Base-by-base conservation (phyloP, 345 rosid species). In the Reutealis trisperma region DNA sequence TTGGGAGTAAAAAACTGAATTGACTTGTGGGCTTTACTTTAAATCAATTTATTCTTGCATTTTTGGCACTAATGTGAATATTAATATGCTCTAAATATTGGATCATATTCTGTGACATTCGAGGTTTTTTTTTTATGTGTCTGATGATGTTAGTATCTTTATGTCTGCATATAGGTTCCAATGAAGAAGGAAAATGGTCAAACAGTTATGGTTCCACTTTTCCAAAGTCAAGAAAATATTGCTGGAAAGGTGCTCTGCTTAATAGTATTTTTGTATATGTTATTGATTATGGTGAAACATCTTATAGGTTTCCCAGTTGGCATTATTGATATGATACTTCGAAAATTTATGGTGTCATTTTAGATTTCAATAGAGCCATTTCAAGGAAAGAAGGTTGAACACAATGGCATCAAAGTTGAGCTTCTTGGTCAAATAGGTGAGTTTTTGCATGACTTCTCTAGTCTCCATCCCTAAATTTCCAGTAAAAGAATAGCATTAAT, bases 361-460 rank as follows among this genome's bases (percentile, higher is more conserved):
- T 71, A 82, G 85, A 80, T 82, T 52, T 77, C 72, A 42, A 74
- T 94, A 82, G 98, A 93, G 73, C 97, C 97, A 77, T 51, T 83
- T 79, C 95, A 84, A 79, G 98, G 98, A 87, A 91, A 94, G 79
- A 94, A 93, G 78, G 87, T 93, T 74, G 98, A 94, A 72, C 98
- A 93, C 77, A 94, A 89, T 81, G 98, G 98, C 77, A 88, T 93
- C 22, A 94, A 91, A 87, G 89, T 93, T 74, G 97, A 94, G 85
- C 97, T 94, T 77, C 94, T 94, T 75, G 98, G 97, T 86, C 98
- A 94, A 82, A 94, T 93, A 86, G 95, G 97, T 64, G 52, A 59
- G 45, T 25, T 49, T 25, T 55, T 21, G 2, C 2, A 5, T 42
- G 1, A 27, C 51, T 77, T 61, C 7, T 77, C 63, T 24, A 4